Conservation (phyloP, 441 rosid genomes). For the Adansonia rubrostipa region DNA sequence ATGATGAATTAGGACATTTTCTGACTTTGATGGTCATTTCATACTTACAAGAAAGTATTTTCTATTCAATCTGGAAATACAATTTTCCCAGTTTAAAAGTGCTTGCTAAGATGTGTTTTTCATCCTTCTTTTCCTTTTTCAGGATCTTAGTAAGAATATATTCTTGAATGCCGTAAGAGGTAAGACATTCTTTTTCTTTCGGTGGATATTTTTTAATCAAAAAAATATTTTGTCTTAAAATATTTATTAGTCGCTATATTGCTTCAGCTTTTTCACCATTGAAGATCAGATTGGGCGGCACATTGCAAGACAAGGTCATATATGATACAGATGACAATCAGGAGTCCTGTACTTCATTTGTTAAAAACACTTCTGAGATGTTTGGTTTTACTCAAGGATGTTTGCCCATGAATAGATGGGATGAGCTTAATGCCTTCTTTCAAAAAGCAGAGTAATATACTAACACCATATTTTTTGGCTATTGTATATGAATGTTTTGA, state of each 20-base stretch:
- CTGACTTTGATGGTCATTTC: not conserved
- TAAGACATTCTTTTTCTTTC: conserved; percentile 27
- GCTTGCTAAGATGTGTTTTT: conserved; percentile 6
- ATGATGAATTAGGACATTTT: not conserved
- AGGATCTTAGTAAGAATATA: conserved; percentile 71
- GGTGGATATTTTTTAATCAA: not conserved
- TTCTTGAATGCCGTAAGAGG: conserved; percentile 81
- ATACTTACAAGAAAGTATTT: not conserved
- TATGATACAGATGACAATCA: conserved; percentile 62
- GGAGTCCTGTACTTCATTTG: conserved; percentile 69
- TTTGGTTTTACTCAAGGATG: conserved; percentile 87
- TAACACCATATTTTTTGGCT: not conserved
- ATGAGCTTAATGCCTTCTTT: conserved; percentile 79
- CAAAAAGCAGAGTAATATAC: conserved; percentile 59
- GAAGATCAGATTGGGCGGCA: conserved; percentile 93
- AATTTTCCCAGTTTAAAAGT: conserved; percentile 14
- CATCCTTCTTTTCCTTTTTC: conserved; percentile 33
- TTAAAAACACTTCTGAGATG: conserved; percentile 52
- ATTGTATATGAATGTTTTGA: conserved; percentile 15
- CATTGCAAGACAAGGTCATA: conserved; percentile 82
- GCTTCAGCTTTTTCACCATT: conserved; percentile 82
- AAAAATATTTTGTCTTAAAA: not conserved
- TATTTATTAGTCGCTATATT: conserved; percentile 6
- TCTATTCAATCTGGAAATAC: conserved; percentile 6
- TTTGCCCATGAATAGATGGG: conserved; percentile 82